Evolutionary conservation across 352 stramenopile genomes (phyloP).

Genomic region (Peronospora destructor): DNA sequence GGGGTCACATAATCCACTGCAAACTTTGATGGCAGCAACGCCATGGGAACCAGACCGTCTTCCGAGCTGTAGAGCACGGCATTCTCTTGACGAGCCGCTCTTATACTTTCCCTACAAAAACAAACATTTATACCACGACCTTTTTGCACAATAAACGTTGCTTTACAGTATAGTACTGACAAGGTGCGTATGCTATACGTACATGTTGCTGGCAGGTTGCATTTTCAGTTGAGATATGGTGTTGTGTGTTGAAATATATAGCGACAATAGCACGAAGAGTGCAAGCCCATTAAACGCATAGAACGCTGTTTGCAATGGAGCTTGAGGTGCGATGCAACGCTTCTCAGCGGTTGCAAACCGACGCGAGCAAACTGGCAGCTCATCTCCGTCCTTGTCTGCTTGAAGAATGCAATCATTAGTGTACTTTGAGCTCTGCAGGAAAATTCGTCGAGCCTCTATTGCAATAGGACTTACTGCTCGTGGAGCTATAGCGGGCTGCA

Average conservation of each 20-base stretch:
- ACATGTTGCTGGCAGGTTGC: conserved; percentile 14
- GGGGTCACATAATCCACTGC: conserved; percentile 72
- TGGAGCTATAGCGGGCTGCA: conserved; percentile 59
- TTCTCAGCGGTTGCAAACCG: conserved; percentile 5
- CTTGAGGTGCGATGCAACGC: neutral
- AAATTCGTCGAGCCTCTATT: neutral
- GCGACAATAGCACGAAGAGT: conserved; percentile 44
- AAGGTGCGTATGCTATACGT: conserved; percentile 4
- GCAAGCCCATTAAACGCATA: conserved; percentile 54
- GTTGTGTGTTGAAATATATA: conserved; percentile 70
- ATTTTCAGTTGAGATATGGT: conserved; percentile 49
- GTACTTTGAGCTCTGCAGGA: no score
- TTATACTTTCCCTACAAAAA: conserved; percentile 16
- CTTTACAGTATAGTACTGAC: neutral
- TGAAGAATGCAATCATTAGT: neutral
- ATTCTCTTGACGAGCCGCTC: conserved; percentile 10
- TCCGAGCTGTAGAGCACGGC: conserved; percentile 17
- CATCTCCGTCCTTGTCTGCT: conserved; percentile 8
- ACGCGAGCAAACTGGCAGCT: conserved; percentile 10
- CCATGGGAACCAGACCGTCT: conserved; percentile 49
- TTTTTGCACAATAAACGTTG: neutral
- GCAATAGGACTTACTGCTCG: conserved; percentile 18
- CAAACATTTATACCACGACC: neutral
- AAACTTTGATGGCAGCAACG: conserved; percentile 72
- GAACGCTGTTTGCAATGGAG: conserved; percentile 38